These are phyloP conservation scores for Domatiomyces catenatus DNA, from an alignment of 2,329 filamentous ascomycete genomes.

Conservation along the genomic window DNA sequence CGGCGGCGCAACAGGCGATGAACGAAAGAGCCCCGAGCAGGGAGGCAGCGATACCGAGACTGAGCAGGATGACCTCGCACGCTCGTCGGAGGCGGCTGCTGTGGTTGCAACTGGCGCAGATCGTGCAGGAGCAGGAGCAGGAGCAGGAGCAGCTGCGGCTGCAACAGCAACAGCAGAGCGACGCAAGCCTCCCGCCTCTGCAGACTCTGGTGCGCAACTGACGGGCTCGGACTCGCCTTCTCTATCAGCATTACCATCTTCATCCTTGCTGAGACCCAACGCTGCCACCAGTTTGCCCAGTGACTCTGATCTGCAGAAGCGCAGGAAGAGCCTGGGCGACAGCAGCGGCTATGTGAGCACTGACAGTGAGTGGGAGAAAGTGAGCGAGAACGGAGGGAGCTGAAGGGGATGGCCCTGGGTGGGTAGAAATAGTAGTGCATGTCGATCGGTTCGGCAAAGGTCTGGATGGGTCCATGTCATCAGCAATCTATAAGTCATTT, in stretches of 20 bases:
- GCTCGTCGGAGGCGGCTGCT: neutral
- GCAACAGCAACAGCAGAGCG: neutral
- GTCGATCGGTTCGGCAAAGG: neutral
- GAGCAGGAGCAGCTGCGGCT: too few species aligned
- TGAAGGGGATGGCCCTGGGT: too few species aligned
- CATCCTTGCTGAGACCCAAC: slow-evolving; percentile 1
- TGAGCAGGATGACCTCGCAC: slow-evolving; percentile 20
- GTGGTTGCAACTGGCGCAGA: neutral
- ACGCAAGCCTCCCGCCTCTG: neutral
- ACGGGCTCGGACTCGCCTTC: slow-evolving; percentile 20
- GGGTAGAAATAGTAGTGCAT: neutral
- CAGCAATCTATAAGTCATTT: too few species aligned
- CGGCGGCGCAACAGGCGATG: slow-evolving; percentile 26
- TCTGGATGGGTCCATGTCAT: neutral
- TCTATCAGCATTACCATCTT: neutral
- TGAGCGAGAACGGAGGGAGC: slow-evolving; percentile 43
- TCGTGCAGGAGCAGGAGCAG: too few species aligned
- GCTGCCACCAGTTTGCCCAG: neutral
- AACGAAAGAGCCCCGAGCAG: slow-evolving; percentile 18
- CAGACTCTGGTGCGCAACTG: neutral
- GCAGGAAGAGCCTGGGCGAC: slow-evolving; percentile 33
- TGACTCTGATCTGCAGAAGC: slow-evolving; percentile 21
- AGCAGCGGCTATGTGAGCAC: slow-evolving; percentile 53
- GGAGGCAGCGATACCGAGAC: slow-evolving; percentile 25
- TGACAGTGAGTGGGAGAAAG: slow-evolving; percentile 96